phyloP scores from a whole-genome alignment of 257 asterid genomes.

The Nicotiana attenuata region DNA sequence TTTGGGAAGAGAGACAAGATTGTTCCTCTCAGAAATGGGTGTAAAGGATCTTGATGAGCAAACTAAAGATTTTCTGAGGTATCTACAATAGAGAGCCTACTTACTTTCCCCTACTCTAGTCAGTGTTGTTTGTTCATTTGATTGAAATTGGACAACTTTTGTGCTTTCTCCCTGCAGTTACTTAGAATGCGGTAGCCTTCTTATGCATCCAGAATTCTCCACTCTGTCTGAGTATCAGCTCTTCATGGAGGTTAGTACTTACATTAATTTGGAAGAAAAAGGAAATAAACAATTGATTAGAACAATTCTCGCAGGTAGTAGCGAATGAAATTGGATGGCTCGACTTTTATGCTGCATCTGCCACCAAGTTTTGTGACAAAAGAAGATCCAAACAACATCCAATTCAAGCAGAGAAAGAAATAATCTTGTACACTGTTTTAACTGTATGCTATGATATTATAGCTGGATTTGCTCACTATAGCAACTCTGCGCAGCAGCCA shows the following conservation, averaged over 20 bases:
- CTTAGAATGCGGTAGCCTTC: constrained; percentile 67
- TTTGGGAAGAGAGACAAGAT: constrained; percentile 75
- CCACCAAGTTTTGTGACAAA: constrained; percentile 32
- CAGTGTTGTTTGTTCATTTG: neutral
- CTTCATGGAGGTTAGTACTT: constrained; percentile 63
- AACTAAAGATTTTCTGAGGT: constrained; percentile 60
- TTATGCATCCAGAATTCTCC: constrained; percentile 59
- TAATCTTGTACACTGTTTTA: constrained; percentile 47
- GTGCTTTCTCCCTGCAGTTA: constrained; percentile 40
- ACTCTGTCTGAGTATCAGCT: constrained; percentile 60
- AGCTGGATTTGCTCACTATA: constrained; percentile 71
- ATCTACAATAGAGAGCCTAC: constrained; percentile 9
- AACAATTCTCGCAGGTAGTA: constrained; percentile 45
- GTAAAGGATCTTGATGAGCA: constrained; percentile 60
- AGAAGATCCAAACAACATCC: constrained; percentile 49
- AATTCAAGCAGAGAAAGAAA: constrained; percentile 68
- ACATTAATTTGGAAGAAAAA: neutral
- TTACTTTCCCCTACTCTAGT: neutral
- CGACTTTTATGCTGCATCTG: constrained; percentile 54
- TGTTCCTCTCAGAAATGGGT: constrained; percentile 51
- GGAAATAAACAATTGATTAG: constrained; percentile 6
- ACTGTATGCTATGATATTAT: constrained; percentile 71
- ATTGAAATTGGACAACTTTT: constrained; percentile 7
- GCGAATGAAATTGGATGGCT: constrained; percentile 79
- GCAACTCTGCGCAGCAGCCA: constrained; percentile 49